Conservation (phyloP, 768 basidiomycete genomes). For the Clavulina sp. region DNA sequence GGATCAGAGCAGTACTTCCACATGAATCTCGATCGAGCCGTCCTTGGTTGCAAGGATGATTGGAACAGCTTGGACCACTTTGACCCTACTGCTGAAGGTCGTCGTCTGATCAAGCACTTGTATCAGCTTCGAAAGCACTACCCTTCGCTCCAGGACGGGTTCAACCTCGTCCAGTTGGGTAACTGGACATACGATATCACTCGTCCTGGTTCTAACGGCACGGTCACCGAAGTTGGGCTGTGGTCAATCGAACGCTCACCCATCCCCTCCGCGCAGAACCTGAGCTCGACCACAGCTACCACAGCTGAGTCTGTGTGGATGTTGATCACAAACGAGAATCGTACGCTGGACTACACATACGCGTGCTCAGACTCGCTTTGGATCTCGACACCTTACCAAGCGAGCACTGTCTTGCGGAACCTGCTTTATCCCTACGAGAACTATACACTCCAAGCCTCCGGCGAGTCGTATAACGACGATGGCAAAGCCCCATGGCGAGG, state of each 20-base stretch:
- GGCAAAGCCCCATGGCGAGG: conserved; percentile 48
- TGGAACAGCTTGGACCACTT: conserved; percentile 93
- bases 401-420: conserved; percentile 48
- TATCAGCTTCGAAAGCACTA: conserved; percentile 49
- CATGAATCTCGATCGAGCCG: conserved; percentile 62
- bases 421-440: conserved; percentile 69
- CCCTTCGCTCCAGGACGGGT: conserved; percentile 70
- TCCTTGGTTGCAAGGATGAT: conserved; percentile 72
- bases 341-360: conserved; percentile 42
- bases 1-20: conserved; percentile 91
- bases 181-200: conserved; percentile 71
- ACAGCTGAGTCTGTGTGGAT: conserved; percentile 56
- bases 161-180: conserved; percentile 61
- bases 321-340: conserved; percentile 73
- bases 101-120: conserved; percentile 59
- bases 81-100: conserved; percentile 67
- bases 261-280: conserved; percentile 33
- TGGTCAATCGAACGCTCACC: conserved; percentile 64
- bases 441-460: conserved; percentile 51
- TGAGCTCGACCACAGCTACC: conserved; percentile 29
- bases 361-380: conserved; percentile 40
- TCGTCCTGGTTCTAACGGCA: conserved; percentile 71
- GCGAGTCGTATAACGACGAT: conserved; percentile 42
- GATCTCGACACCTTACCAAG: conserved; percentile 65
- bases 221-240: conserved; percentile 70